A percentile compares a stretch with the other conserved stretches of the same genome.
Evolutionary conservation across 2,329 filamentous ascomycete genomes (phyloP).

Genomic region (Pseudogymnoascus sp.): DNA sequence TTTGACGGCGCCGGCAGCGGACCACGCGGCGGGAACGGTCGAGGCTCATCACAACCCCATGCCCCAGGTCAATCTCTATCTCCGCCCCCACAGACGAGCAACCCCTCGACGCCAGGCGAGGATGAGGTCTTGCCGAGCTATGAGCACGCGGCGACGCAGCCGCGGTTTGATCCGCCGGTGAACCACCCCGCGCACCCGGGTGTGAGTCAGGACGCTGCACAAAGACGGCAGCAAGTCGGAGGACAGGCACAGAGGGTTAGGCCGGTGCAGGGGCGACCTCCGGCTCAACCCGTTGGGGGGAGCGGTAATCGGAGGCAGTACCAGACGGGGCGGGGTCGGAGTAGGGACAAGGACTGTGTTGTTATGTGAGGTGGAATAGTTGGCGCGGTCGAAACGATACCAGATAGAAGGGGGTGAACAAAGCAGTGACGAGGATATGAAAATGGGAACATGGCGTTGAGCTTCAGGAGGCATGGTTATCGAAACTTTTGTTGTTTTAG

Average conservation of each 20-base stretch:
- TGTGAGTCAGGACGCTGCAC: constrained; percentile 20
- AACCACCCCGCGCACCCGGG: constrained; percentile 35
- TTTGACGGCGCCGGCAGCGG: constrained; percentile 20
- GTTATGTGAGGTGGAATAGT: constrained; percentile 35
- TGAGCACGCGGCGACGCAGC: constrained; percentile 51
- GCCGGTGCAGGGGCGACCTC: neutral
- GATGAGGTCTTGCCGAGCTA: constrained; percentile 56
- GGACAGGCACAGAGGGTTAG: neutral
- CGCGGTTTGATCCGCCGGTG: constrained; percentile 45
- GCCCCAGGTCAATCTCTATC: constrained; percentile 24
- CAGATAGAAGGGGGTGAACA: neutral
- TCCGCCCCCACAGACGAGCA: neutral
- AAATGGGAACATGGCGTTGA: neutral
- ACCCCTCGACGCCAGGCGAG: constrained; percentile 28
- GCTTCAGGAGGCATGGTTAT: neutral
- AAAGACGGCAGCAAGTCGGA: constrained; percentile 14
- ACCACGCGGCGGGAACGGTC: constrained; percentile 12
- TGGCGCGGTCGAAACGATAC: neutral
- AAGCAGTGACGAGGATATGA: neutral
- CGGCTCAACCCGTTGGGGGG: neutral
- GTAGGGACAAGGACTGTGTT: constrained; percentile 34
- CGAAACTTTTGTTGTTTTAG: neutral
- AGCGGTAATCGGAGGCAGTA: neutral
- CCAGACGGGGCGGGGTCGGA: constrained; percentile 13
- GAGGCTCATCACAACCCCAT: constrained; percentile 19